Evolutionary conservation across 352 stramenopile species (phyloP).

Genomic region (Globisporangium irregulare): DNA sequence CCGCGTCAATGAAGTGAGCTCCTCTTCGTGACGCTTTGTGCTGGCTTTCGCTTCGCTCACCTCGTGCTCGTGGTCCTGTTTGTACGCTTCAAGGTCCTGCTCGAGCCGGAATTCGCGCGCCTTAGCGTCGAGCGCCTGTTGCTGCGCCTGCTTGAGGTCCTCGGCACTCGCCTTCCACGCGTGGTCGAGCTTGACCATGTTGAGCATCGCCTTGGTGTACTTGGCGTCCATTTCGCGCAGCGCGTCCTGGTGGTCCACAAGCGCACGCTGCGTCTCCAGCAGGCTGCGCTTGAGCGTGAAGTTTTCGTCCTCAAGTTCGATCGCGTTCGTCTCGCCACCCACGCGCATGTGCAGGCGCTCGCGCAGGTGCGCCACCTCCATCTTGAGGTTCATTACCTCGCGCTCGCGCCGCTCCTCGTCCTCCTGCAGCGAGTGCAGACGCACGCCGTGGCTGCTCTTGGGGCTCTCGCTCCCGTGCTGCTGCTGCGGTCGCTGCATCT

Average conservation of each 20-base stretch:
- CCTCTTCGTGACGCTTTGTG: constrained; percentile 19
- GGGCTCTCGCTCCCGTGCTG: not conserved
- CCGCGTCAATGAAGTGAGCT: not conserved
- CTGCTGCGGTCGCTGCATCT: constrained; percentile 9
- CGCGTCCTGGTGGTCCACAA: constrained; percentile 37
- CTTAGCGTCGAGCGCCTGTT: constrained; percentile 15
- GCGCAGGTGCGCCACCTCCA: constrained; percentile 75
- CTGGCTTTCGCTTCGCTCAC: constrained; percentile 13
- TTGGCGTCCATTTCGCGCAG: constrained; percentile 51
- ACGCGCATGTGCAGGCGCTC: constrained; percentile 63
- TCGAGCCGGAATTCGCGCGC: not conserved
- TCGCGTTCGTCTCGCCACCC: constrained; percentile 67
- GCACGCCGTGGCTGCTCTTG: constrained; percentile 16
- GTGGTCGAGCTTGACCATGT: constrained; percentile 66
- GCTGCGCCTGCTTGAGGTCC: constrained; percentile 23
- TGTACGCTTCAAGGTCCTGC: constrained; percentile 1
- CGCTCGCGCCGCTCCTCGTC: constrained; percentile 54
- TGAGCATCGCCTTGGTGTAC: constrained; percentile 65
- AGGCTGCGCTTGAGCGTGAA: constrained; percentile 64
- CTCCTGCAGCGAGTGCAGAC: constrained; percentile 46
- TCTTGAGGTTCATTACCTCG: constrained; percentile 84
- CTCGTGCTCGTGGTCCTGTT: constrained; percentile 12
- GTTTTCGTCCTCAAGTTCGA: constrained; percentile 75
- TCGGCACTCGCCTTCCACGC: constrained; percentile 60
- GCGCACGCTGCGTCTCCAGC: constrained; percentile 43